Percentiles rank a stretch among this genome's conserved stretches.
Conservation (phyloP, 169 alveolate species). For the Plasmodium adleri region DNA sequence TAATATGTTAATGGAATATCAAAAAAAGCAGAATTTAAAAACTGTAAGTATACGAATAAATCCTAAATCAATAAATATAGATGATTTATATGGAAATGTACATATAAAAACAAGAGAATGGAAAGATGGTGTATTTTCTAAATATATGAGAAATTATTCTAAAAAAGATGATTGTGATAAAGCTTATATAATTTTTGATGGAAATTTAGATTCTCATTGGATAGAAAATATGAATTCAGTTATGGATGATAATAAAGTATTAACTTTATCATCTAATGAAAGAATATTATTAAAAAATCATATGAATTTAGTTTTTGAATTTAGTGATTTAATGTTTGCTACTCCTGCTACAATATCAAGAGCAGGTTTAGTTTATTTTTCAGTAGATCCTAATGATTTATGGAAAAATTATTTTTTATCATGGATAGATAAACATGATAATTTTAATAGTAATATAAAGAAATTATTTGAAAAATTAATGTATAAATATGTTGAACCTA, state of each 20-base stretch:
- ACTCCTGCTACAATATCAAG: slow-evolving; percentile 98
- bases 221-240: slow-evolving; percentile 96
- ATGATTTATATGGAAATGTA: slow-evolving; percentile 95
- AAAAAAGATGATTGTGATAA: slow-evolving; percentile 91
- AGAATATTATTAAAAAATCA: slow-evolving; percentile 95
- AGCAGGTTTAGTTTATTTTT: slow-evolving; percentile 96
- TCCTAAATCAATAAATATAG: slow-evolving; percentile 93
- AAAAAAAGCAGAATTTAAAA: slow-evolving; percentile 92
- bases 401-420: slow-evolving; percentile 95
- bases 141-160: slow-evolving; percentile 91
- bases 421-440: slow-evolving; percentile 93
- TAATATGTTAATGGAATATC: slow-evolving; percentile 93
- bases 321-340: slow-evolving; percentile 96
- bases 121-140: slow-evolving; percentile 95
- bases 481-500: slow-evolving; percentile 93
- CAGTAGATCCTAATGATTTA: slow-evolving; percentile 93
- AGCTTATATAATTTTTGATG: slow-evolving; percentile 96
- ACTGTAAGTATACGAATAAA: slow-evolving; percentile 93
- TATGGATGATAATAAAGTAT: slow-evolving; percentile 96
- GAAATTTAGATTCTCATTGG: slow-evolving; percentile 98
- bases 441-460: slow-evolving; percentile 87
- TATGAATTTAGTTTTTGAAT: slow-evolving; percentile 97
- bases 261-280: slow-evolving; percentile 96
- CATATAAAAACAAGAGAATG: slow-evolving; percentile 94
- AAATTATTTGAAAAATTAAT: slow-evolving; percentile 90